Evolutionary conservation across 1,139 yeast genomes (phyloP), one percentile per base, ranked within the genome.

Genomic region (Blastobotrys buckinghamii): DNA sequence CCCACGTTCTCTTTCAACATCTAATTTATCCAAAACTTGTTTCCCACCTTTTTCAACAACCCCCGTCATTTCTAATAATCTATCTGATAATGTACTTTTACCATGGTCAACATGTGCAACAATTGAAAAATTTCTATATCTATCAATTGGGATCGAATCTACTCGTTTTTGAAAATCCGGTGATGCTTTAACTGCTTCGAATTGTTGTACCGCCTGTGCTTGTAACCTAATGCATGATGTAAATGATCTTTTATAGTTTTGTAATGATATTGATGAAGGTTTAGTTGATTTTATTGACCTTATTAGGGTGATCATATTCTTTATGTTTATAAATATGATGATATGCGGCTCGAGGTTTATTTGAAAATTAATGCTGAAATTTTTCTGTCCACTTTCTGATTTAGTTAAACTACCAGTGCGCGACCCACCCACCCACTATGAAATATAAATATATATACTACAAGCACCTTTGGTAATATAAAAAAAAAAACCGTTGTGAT

Each of bases 101-200:
- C 98, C 98, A 66, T 92, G 98, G 65, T 92, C 98, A n/a, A 92
- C 94, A 71, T 92, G 98, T 1, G 98, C 97, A 34, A 89, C 97
- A 50, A 92, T 90, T 53, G 95, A 86, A 67, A 92, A 90, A 66
- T 89, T 90, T 53, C 98, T 69, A 64, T 84, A 90, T 53, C 98
- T 69, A 64, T 84, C 90, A 29, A 85, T 75, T 6, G 97, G 97
- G 40, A 90, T 88, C 40, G 73, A 73, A 32, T 77, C 72, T 52
- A 89, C 81, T 53, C 94, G 70, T 39, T 81, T 82, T 45, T 60
- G 58, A 10, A 62, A 50, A 26, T 59, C 63, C 5, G 41, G 47
- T n/a, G 47, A 32, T 30, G 47, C 35, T 39, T 47, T 39, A 15
- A 30, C 35, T 15, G 35, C 19, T 29, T 41, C 44, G 8, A 30